phyloP scores from a whole-genome alignment of 306 rosid genomes.

The cucumber (Cucumis sativus) region DNA sequence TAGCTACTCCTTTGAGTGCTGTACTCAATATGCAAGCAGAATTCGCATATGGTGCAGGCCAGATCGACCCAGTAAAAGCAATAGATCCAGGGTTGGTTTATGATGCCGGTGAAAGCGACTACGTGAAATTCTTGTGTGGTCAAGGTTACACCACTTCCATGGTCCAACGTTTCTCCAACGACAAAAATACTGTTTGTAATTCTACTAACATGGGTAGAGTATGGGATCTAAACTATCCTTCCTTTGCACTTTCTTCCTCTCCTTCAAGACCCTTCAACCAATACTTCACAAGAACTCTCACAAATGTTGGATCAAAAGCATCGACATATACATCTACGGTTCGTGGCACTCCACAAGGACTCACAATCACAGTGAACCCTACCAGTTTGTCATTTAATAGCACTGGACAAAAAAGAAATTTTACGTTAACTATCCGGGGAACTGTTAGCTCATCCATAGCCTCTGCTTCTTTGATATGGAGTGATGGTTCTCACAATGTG shows the following conservation, averaged over 20 bases:
- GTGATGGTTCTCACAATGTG: background rate
- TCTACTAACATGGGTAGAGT: background rate
- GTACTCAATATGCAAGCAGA: slow-evolving; percentile 11
- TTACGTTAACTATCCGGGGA: background rate
- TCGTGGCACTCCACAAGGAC: background rate
- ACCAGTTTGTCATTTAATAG: background rate
- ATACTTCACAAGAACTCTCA: too few species aligned
- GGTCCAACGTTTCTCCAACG: slow-evolving; percentile 9
- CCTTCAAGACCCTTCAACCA: too few species aligned
- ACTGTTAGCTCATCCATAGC: background rate
- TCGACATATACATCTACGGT: too few species aligned
- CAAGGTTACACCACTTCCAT: slow-evolving; percentile 9
- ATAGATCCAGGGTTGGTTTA: slow-evolving; percentile 21
- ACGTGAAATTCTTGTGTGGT: slow-evolving; percentile 19
- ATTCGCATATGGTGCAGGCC: slow-evolving; percentile 33
- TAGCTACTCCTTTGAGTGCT: slow-evolving; percentile 23
- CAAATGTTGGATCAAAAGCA: too few species aligned
- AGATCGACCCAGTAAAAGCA: slow-evolving; percentile 16
- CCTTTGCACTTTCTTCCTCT: slow-evolving; percentile 7
- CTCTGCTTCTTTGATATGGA: background rate
- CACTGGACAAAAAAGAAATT: background rate
- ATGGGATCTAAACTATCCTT: slow-evolving; percentile 25
- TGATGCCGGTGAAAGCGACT: slow-evolving; percentile 20
- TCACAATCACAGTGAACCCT: background rate
- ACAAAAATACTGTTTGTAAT: slow-evolving; percentile 7